Percentiles rank a stretch among this genome's conserved stretches.
These are phyloP conservation scores for Kwoniella botswanensis DNA, from an alignment of 768 basidiomycete genomes.

Conservation along the genomic window DNA sequence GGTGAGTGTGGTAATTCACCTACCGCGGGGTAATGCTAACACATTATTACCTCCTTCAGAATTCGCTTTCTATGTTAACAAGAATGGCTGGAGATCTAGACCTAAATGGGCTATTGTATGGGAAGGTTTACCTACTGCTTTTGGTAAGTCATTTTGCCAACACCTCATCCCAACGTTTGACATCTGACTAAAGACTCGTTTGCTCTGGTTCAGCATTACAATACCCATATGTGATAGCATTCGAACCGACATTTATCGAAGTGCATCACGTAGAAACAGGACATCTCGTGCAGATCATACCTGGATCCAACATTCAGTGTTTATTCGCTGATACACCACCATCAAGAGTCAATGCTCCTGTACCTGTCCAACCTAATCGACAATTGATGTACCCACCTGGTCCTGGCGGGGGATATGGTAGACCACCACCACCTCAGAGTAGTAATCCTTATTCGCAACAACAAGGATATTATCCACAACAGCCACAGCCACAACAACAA, in stretches of 20 bases:
- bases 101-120: constrained; percentile 94
- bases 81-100: constrained; percentile 87
- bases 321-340: constrained; percentile 94
- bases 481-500: constrained; percentile 16
- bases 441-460: neutral
- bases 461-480: neutral
- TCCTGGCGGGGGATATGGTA: neutral
- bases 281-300: constrained; percentile 88
- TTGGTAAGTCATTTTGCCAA: constrained; percentile 69
- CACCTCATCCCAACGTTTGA: neutral
- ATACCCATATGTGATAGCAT: constrained; percentile 94
- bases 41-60: constrained; percentile 62
- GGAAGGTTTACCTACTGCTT: constrained; percentile 92
- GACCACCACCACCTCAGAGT: constrained; percentile 19
- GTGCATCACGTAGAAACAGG: constrained; percentile 95
- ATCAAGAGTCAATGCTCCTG: constrained; percentile 70
- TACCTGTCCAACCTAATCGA: constrained; percentile 57
- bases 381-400: constrained; percentile 39
- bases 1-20: constrained; percentile 64
- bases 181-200: neutral
- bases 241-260: constrained; percentile 95
- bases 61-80: constrained; percentile 98
- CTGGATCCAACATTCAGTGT: constrained; percentile 84
- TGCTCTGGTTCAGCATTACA: constrained; percentile 71
- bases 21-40: neutral